These are phyloP conservation scores for Heteromeles arbutifolia DNA, from an alignment of 306 rosid genomes.

Conservation along the genomic window DNA sequence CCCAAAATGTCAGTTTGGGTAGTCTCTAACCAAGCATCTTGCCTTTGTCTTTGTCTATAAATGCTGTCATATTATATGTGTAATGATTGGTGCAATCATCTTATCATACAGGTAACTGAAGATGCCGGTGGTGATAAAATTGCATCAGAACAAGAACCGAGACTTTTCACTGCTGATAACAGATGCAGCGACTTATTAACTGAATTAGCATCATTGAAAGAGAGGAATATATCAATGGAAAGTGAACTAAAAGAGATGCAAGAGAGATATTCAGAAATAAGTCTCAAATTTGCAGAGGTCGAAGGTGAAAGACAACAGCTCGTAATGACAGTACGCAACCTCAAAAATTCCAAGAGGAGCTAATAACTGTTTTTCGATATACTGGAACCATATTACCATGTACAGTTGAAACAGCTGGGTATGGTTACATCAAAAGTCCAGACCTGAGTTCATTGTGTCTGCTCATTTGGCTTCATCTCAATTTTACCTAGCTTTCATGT, in stretches of 20 bases:
- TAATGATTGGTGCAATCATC: neutral
- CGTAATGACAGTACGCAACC: slow-evolving; percentile 80
- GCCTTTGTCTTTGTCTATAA: neutral
- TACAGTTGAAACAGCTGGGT: slow-evolving; percentile 37
- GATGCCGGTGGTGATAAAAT: slow-evolving; percentile 21
- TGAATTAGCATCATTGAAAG: slow-evolving; percentile 49
- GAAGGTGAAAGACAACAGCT: slow-evolving; percentile 98
- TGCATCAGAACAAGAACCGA: slow-evolving; percentile 24
- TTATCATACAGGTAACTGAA: slow-evolving; percentile 36
- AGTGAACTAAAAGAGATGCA: slow-evolving; percentile 94
- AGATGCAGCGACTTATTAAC: slow-evolving; percentile 21
- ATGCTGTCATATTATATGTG: neutral
- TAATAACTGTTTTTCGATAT: slow-evolving; percentile 22
- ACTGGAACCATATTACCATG: slow-evolving; percentile 22
- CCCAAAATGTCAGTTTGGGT: too few species aligned
- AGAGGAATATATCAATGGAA: slow-evolving; percentile 75
- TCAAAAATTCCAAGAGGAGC: slow-evolving; percentile 52
- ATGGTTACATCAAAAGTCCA: slow-evolving; percentile 21
- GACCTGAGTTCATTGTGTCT: slow-evolving; percentile 21
- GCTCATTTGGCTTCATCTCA: slow-evolving; percentile 16
- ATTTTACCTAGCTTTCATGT: neutral
- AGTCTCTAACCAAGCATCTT: neutral
- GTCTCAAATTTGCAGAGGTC: slow-evolving; percentile 94
- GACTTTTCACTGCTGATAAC: slow-evolving; percentile 3
- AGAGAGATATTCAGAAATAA: slow-evolving; percentile 94